Conservation (phyloP, 2,329 filamentous ascomycete species). For the Hypoxylon sp. region DNA sequence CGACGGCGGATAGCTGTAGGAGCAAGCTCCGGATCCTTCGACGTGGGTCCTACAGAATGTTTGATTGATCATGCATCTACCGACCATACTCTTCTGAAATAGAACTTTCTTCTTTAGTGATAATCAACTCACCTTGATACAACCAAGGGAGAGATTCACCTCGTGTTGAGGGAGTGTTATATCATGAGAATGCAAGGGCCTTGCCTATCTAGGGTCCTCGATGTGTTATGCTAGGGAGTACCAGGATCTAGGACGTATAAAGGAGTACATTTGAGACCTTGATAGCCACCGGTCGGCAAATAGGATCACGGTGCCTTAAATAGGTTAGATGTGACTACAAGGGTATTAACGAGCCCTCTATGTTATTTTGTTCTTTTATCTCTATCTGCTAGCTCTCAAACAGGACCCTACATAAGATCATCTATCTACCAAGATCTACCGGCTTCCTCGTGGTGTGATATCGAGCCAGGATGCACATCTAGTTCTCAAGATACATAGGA, state of each 20-base stretch:
- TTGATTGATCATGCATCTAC: background rate
- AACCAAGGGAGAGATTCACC: too few species aligned
- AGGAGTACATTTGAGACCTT: background rate
- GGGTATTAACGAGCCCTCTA: too few species aligned
- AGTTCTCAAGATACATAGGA: too few species aligned
- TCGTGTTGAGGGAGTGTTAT: too few species aligned
- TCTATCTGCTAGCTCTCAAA: background rate
- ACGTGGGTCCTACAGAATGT: background rate
- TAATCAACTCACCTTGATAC: background rate
- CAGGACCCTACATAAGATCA: too few species aligned
- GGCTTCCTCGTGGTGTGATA: too few species aligned
- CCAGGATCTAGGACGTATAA: too few species aligned
- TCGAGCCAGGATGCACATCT: too few species aligned
- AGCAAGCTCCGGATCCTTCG: background rate
- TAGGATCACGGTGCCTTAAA: background rate
- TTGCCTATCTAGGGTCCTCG: background rate
- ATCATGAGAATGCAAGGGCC: background rate
- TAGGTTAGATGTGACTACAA: too few species aligned
- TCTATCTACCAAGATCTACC: too few species aligned
- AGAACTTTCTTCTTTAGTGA: background rate
- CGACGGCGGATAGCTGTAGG: background rate
- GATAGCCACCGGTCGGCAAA: background rate
- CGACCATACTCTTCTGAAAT: background rate
- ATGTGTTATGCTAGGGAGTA: too few species aligned
- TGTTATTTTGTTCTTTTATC: too few species aligned